Percentiles rank a stretch among this genome's conserved stretches.
Conservation (phyloP, 805 yeast species). For the Yarrowia sp. region DNA sequence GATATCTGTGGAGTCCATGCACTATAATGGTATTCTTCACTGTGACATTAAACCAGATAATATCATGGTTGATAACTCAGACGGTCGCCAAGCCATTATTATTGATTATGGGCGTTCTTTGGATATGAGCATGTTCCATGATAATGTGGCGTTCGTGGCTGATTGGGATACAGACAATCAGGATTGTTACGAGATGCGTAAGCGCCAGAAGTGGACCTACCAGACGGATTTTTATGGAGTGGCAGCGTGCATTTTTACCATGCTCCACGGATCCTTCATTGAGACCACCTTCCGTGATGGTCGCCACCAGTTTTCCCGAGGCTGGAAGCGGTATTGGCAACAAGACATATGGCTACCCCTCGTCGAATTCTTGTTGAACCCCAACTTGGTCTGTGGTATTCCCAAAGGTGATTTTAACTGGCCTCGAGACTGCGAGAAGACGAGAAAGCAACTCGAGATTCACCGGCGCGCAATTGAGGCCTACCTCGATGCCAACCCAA, state of each 20-base stretch:
- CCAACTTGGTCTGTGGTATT: slow-evolving; percentile 37
- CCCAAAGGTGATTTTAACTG: background rate
- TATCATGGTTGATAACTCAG: slow-evolving; percentile 58
- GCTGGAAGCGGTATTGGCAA: slow-evolving; percentile 74
- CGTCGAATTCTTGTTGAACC: slow-evolving; percentile 62
- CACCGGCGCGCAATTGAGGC: background rate
- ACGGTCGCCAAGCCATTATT: slow-evolving; percentile 46
- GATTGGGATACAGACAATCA: slow-evolving; percentile 61
- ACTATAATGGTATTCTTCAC: slow-evolving; percentile 64
- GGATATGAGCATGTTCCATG: slow-evolving; percentile 58
- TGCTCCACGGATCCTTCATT: slow-evolving; percentile 68
- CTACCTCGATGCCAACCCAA: slow-evolving; percentile 13
- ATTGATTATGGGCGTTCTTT: slow-evolving; percentile 83
- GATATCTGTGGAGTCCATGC: slow-evolving; percentile 58
- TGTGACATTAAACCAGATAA: slow-evolving; percentile 86
- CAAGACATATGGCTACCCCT: slow-evolving; percentile 63
- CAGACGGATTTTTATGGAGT: slow-evolving; percentile 82
- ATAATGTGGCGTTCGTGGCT: slow-evolving; percentile 52
- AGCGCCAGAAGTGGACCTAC: slow-evolving; percentile 62
- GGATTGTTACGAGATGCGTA: slow-evolving; percentile 69
- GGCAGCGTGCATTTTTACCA: slow-evolving; percentile 67
- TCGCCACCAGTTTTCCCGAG: slow-evolving; percentile 41
- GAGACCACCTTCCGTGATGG: slow-evolving; percentile 40
- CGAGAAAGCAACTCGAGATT: background rate
- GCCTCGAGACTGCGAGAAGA: slow-evolving; percentile 11